phyloP scores from a whole-genome alignment of 2,329 filamentous ascomycete genomes.

The Alternaria novae-zelandiae region DNA sequence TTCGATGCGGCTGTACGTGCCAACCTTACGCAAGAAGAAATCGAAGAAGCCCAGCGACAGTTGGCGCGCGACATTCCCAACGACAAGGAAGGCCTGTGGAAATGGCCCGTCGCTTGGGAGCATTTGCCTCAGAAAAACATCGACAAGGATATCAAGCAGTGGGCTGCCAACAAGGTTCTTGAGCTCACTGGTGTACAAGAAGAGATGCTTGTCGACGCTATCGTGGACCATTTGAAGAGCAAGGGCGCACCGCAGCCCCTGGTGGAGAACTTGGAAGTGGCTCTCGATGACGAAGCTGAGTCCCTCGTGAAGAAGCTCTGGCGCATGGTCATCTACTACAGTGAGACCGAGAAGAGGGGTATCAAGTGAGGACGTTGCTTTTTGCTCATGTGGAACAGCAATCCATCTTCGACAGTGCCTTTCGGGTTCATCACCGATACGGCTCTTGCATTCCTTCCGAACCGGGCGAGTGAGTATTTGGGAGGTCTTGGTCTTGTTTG shows the following conservation, averaged over 20 bases:
- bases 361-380: constrained; percentile 52
- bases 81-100: constrained; percentile 85
- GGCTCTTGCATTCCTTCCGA: background rate
- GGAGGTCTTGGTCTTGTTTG: constrained; percentile 4
- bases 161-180: constrained; percentile 97
- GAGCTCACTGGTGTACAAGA: constrained; percentile 97
- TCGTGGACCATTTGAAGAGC: constrained; percentile 83
- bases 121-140: constrained; percentile 83
- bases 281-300: constrained; percentile 93
- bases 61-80: constrained; percentile 90
- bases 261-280: constrained; percentile 83
- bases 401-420: background rate
- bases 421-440: background rate
- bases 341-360: constrained; percentile 89
- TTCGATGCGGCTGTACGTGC: constrained; percentile 54
- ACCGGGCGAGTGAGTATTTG: constrained; percentile 22
- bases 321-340: constrained; percentile 98
- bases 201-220: constrained; percentile 90
- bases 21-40: constrained; percentile 81
- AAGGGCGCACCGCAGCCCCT: constrained; percentile 78
- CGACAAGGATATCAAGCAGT: constrained; percentile 85
- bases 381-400: background rate
- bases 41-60: constrained; percentile 78
- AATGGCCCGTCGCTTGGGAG: constrained; percentile 93
- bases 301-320: constrained; percentile 94